Percentiles rank a stretch among this genome's conserved stretches.
Conservation (phyloP, 257 asterid genomes). For the Cordia subcordata region DNA sequence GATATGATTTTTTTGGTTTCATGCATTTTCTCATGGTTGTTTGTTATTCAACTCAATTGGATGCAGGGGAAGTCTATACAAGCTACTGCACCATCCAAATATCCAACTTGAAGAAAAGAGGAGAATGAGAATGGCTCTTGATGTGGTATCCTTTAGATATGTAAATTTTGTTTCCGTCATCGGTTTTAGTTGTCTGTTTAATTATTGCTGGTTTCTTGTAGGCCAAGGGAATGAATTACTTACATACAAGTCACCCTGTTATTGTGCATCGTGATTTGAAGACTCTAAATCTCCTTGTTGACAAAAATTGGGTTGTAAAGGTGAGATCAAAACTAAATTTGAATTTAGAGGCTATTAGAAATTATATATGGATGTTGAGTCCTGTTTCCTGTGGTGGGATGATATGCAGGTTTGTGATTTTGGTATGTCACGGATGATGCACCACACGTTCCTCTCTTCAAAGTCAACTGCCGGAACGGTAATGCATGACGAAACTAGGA, state of each 20-base stretch:
- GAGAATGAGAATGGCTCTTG: slow-evolving; percentile 90
- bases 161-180: not conserved
- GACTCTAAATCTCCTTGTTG: slow-evolving; percentile 97
- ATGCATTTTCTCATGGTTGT: not conserved
- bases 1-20: too few species aligned
- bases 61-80: slow-evolving; percentile 93
- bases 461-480: slow-evolving; percentile 97
- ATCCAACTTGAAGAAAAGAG: slow-evolving; percentile 75
- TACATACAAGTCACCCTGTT: slow-evolving; percentile 90
- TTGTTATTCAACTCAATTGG: slow-evolving; percentile 7
- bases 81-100: slow-evolving; percentile 74
- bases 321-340: slow-evolving; percentile 24
- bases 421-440: slow-evolving; percentile 96
- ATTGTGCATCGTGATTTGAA: slow-evolving; percentile 96
- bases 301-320: slow-evolving; percentile 94
- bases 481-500: slow-evolving; percentile 22
- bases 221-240: slow-evolving; percentile 99
- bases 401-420: slow-evolving; percentile 81
- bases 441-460: slow-evolving; percentile 90
- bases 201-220: slow-evolving; percentile 32
- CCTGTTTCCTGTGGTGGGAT: slow-evolving; percentile 15
- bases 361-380: not conserved
- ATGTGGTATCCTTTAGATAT: slow-evolving; percentile 61
- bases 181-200: slow-evolving; percentile 12
- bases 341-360: not conserved